These are phyloP conservation scores for Psidium friedrichsthalianum DNA, from an alignment of 345 rosid genomes.

Conservation along the genomic window DNA sequence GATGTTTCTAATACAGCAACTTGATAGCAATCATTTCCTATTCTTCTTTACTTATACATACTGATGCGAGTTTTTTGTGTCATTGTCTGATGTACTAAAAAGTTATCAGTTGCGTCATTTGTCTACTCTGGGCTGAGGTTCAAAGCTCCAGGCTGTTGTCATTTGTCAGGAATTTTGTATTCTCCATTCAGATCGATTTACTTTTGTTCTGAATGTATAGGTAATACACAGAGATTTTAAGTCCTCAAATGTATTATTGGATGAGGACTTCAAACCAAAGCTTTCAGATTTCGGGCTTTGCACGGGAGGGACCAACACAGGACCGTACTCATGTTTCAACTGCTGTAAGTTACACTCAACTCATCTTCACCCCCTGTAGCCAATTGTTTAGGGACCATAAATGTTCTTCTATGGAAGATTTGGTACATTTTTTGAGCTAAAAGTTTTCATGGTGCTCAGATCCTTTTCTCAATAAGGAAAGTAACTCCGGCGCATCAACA, in stretches of 20 bases:
- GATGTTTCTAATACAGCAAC: not conserved
- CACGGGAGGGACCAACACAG: conserved; percentile 77
- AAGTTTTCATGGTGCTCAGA: not conserved
- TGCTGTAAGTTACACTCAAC: conserved; percentile 41
- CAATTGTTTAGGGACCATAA: not conserved
- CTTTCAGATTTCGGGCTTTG: conserved; percentile 93
- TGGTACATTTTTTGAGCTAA: not conserved
- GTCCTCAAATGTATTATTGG: conserved; percentile 64
- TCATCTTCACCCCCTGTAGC: not conserved
- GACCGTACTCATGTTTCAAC: conserved; percentile 85
- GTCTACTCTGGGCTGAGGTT: not conserved
- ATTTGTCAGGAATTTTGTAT: not conserved
- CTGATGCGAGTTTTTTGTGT: not conserved
- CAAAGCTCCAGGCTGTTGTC: not conserved
- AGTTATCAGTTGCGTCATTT: not conserved
- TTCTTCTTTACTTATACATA: not conserved
- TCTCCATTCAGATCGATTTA: not conserved
- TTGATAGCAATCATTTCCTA: not conserved
- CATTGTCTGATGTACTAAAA: not conserved
- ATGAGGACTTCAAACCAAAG: conserved; percentile 56
- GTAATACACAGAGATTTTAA: conserved; percentile 82
- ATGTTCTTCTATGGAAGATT: not conserved
- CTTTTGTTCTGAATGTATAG: conserved; percentile 9
- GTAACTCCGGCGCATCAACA: not conserved
- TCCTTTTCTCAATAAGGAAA: not conserved